These are phyloP conservation scores for Piper longum DNA, from an alignment of 164 flowering plant genomes.

Conservation along the genomic window DNA sequence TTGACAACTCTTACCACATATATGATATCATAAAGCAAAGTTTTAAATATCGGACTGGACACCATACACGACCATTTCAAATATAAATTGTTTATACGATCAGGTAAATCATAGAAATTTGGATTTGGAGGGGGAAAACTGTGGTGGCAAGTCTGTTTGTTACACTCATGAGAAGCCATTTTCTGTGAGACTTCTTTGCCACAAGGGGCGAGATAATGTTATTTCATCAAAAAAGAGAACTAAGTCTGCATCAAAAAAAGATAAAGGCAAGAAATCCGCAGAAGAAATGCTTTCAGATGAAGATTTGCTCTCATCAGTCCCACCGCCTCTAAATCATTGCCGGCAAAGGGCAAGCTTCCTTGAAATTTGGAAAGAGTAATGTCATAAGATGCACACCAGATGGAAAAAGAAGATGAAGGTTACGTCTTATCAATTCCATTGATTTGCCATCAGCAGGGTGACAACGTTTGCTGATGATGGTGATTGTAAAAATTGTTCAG, in stretches of 20 bases:
- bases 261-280: conserved; percentile 9
- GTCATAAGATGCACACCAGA: conserved; percentile 51
- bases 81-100: conserved; percentile 1
- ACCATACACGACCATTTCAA: too few relatives aligned
- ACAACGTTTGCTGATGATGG: background rate
- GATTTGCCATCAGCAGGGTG: conserved; percentile 15
- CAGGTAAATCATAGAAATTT: conserved; percentile 89
- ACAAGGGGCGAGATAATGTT: conserved; percentile 16
- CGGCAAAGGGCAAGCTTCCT: conserved; percentile 20
- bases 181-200: conserved; percentile 35
- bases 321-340: conserved; percentile 15
- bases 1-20: too few relatives aligned
- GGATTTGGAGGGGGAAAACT: conserved; percentile 34
- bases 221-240: conserved; percentile 41
- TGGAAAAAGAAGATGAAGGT: conserved; percentile 55
- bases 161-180: conserved; percentile 61
- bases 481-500: background rate
- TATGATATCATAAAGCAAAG: too few relatives aligned
- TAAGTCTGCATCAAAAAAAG: conserved; percentile 32
- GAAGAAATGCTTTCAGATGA: conserved; percentile 9
- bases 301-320: conserved; percentile 9
- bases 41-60: too few relatives aligned
- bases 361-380: conserved; percentile 24
- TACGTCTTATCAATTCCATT: conserved; percentile 25
- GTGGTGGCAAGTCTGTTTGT: conserved; percentile 26